Conservation (phyloP, 768 basidiomycete genomes). For the Tulasnella sp. region DNA sequence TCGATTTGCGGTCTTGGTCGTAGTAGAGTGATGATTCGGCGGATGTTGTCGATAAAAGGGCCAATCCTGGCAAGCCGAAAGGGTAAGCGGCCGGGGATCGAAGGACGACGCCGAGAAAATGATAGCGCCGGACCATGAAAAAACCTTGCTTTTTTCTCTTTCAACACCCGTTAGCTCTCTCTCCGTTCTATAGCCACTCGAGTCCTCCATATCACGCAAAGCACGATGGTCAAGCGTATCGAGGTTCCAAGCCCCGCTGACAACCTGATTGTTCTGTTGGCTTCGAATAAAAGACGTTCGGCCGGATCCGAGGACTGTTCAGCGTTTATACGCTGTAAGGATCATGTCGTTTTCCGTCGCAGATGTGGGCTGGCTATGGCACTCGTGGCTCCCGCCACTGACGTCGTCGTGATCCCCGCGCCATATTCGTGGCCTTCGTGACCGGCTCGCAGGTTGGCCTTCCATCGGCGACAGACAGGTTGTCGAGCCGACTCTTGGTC, state of each 20-base stretch:
- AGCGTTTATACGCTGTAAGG: too few relatives aligned
- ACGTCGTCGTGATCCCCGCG: too few relatives aligned
- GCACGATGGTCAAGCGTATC: conserved; percentile 28
- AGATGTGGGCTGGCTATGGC: too few relatives aligned
- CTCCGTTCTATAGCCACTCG: conserved; percentile 1
- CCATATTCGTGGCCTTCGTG: too few relatives aligned
- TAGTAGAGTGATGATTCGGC: neutral
- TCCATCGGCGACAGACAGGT: too few relatives aligned
- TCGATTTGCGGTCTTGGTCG: neutral
- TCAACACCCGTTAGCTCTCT: conserved; percentile 4
- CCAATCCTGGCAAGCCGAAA: neutral
- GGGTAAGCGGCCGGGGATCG: neutral
- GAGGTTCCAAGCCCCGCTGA: neutral
- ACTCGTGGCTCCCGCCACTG: too few relatives aligned
- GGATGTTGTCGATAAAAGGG: neutral
- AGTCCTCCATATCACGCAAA: conserved; percentile 29
- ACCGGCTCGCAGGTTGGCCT: too few relatives aligned
- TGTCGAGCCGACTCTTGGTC: too few relatives aligned
- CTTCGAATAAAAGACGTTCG: too few relatives aligned
- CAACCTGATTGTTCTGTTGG: too few relatives aligned
- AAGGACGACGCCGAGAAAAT: neutral
- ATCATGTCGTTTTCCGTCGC: too few relatives aligned
- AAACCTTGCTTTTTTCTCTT: neutral
- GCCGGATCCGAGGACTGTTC: too few relatives aligned
- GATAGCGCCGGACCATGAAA: neutral